Conservation (phyloP, 2,329 filamentous ascomycete genomes). For the Colletotrichum tofieldiae region DNA sequence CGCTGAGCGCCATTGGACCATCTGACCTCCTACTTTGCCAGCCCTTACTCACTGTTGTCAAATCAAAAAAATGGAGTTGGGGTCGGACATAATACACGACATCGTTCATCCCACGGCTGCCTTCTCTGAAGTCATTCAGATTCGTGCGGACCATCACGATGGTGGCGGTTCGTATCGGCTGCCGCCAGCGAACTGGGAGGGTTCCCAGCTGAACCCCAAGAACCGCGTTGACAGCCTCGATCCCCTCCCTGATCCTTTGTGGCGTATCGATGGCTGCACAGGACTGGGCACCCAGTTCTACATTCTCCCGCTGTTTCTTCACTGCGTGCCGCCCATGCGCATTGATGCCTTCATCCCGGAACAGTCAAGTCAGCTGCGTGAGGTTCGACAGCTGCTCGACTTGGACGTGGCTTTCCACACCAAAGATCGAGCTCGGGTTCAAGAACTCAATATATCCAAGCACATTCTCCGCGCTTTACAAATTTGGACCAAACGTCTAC, state of each 20-base stretch:
- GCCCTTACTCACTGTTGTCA: conserved; percentile 35
- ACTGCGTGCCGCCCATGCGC: conserved; percentile 63
- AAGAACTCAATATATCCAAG: conserved; percentile 65
- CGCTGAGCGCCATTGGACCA: conserved; percentile 27
- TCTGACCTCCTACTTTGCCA: conserved; percentile 19
- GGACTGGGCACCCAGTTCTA: conserved; percentile 72
- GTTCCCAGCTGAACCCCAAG: conserved; percentile 71
- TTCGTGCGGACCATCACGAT: neutral
- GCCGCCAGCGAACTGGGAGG: conserved; percentile 56
- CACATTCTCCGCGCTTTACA: conserved; percentile 71
- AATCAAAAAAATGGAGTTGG: conserved; percentile 69
- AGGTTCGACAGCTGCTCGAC: conserved; percentile 63
- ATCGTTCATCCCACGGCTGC: conserved; percentile 73
- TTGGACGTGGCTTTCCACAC: conserved; percentile 70
- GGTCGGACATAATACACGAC: conserved; percentile 66
- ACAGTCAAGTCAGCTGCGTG: conserved; percentile 57
- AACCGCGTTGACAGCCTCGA: conserved; percentile 73
- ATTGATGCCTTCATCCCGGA: conserved; percentile 73
- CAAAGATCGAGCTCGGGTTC: conserved; percentile 64
- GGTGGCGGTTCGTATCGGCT: conserved; percentile 10
- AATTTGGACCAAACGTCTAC: conserved; percentile 60
- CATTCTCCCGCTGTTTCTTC: conserved; percentile 67
- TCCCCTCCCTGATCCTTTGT: conserved; percentile 60
- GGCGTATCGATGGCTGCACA: conserved; percentile 73
- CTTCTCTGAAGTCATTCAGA: conserved; percentile 50